These are phyloP conservation scores for Antitrichia curtipendula DNA, from an alignment of 225 moss, liverwort and hornwort genomes.

Conservation along the genomic window DNA sequence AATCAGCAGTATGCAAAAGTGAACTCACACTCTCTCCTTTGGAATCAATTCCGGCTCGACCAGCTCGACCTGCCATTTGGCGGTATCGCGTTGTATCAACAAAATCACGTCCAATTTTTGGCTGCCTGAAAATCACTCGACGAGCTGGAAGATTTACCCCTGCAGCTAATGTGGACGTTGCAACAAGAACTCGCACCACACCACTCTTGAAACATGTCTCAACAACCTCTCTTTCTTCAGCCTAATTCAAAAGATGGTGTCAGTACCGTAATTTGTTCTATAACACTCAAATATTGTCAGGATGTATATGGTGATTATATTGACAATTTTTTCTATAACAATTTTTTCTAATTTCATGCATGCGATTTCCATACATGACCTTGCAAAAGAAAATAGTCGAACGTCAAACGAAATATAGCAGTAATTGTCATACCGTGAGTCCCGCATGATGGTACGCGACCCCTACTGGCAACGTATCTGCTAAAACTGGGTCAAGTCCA, in stretches of 20 bases:
- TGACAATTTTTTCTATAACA: neutral
- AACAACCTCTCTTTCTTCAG: slow-evolving; percentile 85
- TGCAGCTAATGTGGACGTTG: slow-evolving; percentile 94
- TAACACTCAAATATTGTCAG: neutral
- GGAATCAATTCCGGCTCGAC: slow-evolving; percentile 89
- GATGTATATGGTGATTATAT: neutral
- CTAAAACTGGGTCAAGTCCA: slow-evolving; percentile 81
- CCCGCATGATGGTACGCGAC: slow-evolving; percentile 98
- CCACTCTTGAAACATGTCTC: slow-evolving; percentile 92
- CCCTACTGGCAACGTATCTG: slow-evolving; percentile 70
- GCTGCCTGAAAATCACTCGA: slow-evolving; percentile 93
- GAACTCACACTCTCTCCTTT: slow-evolving; percentile 95
- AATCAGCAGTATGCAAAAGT: neutral
- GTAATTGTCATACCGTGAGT: slow-evolving; percentile 55
- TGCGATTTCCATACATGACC: neutral
- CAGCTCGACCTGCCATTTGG: slow-evolving; percentile 99
- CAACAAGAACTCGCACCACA: slow-evolving; percentile 79
- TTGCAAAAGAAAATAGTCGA: neutral
- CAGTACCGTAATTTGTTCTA: neutral
- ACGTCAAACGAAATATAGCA: neutral
- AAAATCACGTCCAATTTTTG: slow-evolving; percentile 91
- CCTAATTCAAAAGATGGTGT: slow-evolving; percentile 12
- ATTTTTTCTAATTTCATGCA: neutral
- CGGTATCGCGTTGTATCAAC: slow-evolving; percentile 85
- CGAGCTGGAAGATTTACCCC: slow-evolving; percentile 98